A percentile compares a stretch with the other conserved stretches of the same genome.
Conservation (phyloP, 2,329 filamentous ascomycete species). For the Sporothrix inflata region DNA sequence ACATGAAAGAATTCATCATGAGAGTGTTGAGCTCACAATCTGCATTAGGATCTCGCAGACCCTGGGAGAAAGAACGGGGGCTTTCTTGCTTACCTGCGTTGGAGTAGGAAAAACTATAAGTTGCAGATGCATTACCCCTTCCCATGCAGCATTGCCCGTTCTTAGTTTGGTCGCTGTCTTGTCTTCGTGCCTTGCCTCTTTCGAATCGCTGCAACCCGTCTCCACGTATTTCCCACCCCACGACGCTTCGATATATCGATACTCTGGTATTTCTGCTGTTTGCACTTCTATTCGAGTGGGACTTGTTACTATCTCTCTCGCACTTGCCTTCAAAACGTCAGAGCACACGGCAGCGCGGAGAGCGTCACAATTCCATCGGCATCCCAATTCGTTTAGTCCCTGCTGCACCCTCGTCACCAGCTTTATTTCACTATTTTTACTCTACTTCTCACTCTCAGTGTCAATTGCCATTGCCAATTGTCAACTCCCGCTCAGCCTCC, state of each 20-base stretch:
- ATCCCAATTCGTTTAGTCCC: conserved; percentile 25
- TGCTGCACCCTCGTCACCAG: not conserved
- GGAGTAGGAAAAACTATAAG: conserved; percentile 16
- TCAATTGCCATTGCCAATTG: conserved; percentile 2
- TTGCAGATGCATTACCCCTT: conserved; percentile 11
- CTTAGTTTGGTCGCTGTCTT: conserved; percentile 9
- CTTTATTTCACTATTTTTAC: not conserved
- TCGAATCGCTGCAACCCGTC: not conserved
- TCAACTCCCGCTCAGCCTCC: conserved; percentile 15
- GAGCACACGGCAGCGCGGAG: conserved; percentile 24
- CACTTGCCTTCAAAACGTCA: conserved; percentile 8
- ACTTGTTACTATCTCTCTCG: not conserved
- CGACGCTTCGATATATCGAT: conserved; percentile 14
- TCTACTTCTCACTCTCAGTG: not conserved
- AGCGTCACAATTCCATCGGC: conserved; percentile 21
- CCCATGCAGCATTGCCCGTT: conserved; percentile 13
- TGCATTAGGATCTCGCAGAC: not conserved
- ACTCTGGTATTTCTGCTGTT: not conserved
- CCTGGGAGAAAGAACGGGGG: not conserved
- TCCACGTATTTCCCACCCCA: conserved; percentile 7
- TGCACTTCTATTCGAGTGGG: not conserved
- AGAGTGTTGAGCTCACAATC: not conserved
- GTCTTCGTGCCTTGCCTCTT: conserved; percentile 3
- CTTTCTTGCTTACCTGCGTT: not conserved
- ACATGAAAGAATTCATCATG: not conserved